Percentiles rank a stretch among this genome's conserved stretches.
These are phyloP conservation scores for Cytospora piceae DNA, from an alignment of 2,329 filamentous ascomycete genomes.

Conservation along the genomic window DNA sequence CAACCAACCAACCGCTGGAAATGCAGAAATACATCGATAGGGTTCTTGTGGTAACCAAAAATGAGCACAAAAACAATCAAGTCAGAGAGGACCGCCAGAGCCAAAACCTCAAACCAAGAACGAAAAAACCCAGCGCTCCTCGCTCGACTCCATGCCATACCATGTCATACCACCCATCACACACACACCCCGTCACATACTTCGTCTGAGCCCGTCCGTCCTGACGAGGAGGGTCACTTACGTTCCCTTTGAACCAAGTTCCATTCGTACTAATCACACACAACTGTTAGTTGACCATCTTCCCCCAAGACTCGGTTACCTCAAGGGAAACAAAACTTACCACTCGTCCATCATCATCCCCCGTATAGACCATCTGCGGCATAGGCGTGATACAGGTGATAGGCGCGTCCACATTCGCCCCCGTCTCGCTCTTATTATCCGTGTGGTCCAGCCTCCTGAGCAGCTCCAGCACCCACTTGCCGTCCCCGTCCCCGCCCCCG, in stretches of 20 bases:
- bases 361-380: constrained; percentile 84
- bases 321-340: constrained; percentile 55
- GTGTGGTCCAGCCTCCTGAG: constrained; percentile 82
- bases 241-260: constrained; percentile 61
- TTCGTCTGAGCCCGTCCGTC: constrained; percentile 10
- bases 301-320: neutral
- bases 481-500: constrained; percentile 59
- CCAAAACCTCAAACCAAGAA: too few relatives aligned
- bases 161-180: neutral
- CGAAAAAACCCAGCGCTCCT: neutral
- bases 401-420: constrained; percentile 62
- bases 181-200: neutral
- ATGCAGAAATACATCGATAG: constrained; percentile 5
- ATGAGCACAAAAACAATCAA: neutral
- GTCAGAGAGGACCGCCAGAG: neutral
- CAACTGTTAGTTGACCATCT: constrained; percentile 6
- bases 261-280: constrained; percentile 61
- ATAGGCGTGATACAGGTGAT: constrained; percentile 88
- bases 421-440: constrained; percentile 67
- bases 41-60: neutral
- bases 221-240: constrained; percentile 39
- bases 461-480: constrained; percentile 75
- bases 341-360: constrained; percentile 90
- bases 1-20: neutral
- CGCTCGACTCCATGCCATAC: neutral